Evolutionary conservation across 306 rosid genomes (phyloP).

Genomic region (Cicer bijugum): DNA sequence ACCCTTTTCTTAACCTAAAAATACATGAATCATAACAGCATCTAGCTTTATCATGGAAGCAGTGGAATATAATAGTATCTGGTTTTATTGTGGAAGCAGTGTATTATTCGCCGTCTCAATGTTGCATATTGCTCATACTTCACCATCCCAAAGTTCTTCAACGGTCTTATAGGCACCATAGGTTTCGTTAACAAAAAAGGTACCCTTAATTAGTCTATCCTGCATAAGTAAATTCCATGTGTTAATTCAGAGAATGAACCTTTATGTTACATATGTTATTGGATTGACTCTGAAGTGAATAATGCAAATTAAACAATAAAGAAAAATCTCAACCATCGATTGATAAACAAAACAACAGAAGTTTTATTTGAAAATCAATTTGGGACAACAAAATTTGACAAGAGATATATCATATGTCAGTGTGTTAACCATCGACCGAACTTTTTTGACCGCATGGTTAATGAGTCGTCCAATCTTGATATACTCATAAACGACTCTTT

Average conservation of each 20-base stretch:
- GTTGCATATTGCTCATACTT: constrained; percentile 48
- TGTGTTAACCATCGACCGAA: no score
- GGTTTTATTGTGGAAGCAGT: neutral
- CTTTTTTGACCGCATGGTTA: no score
- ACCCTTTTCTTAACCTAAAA: neutral
- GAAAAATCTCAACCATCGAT: neutral
- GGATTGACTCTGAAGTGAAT: neutral
- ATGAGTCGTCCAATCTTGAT: no score
- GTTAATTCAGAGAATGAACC: constrained; percentile 26
- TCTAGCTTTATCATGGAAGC: neutral
- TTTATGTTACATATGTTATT: neutral
- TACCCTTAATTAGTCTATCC: constrained; percentile 58
- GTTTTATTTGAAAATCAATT: no score
- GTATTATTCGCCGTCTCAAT: constrained; percentile 13
- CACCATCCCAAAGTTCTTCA: constrained; percentile 76
- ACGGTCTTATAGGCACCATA: constrained; percentile 50
- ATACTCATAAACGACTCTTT: no score
- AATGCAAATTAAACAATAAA: neutral
- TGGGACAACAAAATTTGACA: no score
- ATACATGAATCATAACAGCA: neutral
- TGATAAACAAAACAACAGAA: neutral
- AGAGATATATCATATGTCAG: no score
- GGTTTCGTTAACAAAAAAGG: constrained; percentile 47
- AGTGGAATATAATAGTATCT: neutral
- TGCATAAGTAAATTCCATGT: constrained; percentile 42